phyloP scores from a whole-genome alignment of 2,329 filamentous ascomycete genomes.

The Didymella lethalis region DNA sequence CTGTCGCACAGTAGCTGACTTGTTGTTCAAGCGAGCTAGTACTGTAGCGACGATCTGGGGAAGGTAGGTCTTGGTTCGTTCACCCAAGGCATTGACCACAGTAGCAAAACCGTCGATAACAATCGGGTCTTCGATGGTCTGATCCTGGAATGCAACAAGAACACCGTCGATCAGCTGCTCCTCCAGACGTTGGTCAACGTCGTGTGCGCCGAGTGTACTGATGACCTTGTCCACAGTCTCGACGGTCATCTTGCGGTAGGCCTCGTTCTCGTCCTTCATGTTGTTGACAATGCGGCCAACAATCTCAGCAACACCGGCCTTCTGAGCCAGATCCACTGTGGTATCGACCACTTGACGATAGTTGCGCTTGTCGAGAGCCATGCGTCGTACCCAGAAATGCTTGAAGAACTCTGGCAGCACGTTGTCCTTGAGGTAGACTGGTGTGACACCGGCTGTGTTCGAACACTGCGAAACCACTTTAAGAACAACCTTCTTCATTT shows the following conservation, averaged over 20 bases:
- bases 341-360: conserved; percentile 98
- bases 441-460: conserved; percentile 91
- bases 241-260: conserved; percentile 98
- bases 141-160: conserved; percentile 95
- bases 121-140: conserved; percentile 93
- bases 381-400: conserved; percentile 95
- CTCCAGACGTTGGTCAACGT: conserved; percentile 90
- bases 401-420: conserved; percentile 98
- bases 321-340: conserved; percentile 94
- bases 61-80: conserved; percentile 93
- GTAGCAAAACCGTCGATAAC: conserved; percentile 98
- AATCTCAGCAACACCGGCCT: conserved; percentile 97
- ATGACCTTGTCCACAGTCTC: conserved; percentile 98
- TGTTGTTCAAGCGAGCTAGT: conserved; percentile 96
- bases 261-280: conserved; percentile 96
- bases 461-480: conserved; percentile 98
- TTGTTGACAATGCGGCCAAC: conserved; percentile 92
- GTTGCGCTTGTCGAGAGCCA: conserved; percentile 97
- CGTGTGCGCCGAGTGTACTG: conserved; percentile 88
- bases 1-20: conserved; percentile 93
- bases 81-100: conserved; percentile 92
- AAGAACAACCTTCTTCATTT: conserved; percentile 99
- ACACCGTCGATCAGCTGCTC: conserved; percentile 96
- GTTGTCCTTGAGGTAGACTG: conserved; percentile 92
- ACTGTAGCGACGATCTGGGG: conserved; percentile 98